Base-by-base conservation (phyloP, 179 eudicot genomes). In the Patellifolia procumbens region DNA sequence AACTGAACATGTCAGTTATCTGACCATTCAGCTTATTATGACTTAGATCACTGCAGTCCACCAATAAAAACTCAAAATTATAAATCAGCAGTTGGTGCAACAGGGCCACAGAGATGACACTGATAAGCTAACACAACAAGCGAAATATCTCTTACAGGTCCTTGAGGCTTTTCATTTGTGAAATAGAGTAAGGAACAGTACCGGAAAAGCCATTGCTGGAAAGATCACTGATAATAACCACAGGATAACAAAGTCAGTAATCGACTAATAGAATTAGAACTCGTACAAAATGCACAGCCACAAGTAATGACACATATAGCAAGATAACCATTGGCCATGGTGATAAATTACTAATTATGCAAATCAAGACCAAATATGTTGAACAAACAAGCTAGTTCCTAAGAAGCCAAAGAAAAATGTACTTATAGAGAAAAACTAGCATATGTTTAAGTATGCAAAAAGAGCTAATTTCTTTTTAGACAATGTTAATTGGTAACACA, bases 21-120 rank as follows among this genome's bases (percentile, higher is more conserved):
- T 88, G 85, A 62, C 91, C 91, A 56, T 78, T 88, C 48, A 89
- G 75, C 74, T 88, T 74, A 80, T 89, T 89, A 55, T 86, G 80
- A 78, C 88, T 81, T 72, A 89, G 81, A 71, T 88, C 81, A 42
- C 93, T 89, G 90, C 80, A 79, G n/a, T 51, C 72, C 42, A 69
- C 37, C 76, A 74, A 76, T n/a, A 29, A 77, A 29, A 56, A 7
- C 7, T 32, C 48, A 72, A 68, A 20, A 61, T 68, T 61, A 70
- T 9, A 15, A 29, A 16, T 31, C 37, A 46, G 15, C n/a, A n/a
- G n/a, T n/a, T n/a, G n/a, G n/a, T 11, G n/a, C 31, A 3, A 26
- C 32, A 72, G 32, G 15, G 62, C 32, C 49, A 75, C 49, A 69
- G n/a, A n/a, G 45, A 39, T 65, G 52, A 46, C 56, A 59, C 6